Percentiles rank a stretch among this genome's conserved stretches.
Evolutionary conservation across 73 alveolate species (phyloP).

Genomic region (Stentor coeruleus): DNA sequence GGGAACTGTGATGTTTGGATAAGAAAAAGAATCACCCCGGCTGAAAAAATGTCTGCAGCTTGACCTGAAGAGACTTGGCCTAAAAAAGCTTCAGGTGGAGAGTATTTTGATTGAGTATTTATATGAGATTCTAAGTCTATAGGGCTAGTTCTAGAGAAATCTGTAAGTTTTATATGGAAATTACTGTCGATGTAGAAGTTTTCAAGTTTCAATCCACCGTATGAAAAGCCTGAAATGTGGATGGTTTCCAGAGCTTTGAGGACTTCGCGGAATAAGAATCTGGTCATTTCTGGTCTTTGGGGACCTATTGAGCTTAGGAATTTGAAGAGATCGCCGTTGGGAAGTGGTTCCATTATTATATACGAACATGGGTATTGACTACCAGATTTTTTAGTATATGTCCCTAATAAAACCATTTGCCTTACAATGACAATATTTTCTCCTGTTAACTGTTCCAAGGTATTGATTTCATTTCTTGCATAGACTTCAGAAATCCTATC

Average conservation of each 20-base stretch:
- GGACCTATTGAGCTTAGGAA: conserved; percentile 75
- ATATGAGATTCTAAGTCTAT: conserved; percentile 47
- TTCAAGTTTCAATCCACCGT: conserved; percentile 82
- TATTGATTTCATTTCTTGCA: too few relatives aligned
- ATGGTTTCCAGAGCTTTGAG: conserved; percentile 68
- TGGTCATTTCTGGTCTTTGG: conserved; percentile 61
- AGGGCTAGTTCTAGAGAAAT: conserved; percentile 60
- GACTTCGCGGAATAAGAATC: conserved; percentile 71
- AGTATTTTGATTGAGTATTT: conserved; percentile 58
- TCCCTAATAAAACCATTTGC: too few relatives aligned
- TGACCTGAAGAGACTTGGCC: conserved; percentile 36
- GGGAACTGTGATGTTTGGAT: too few relatives aligned
- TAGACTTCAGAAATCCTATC: too few relatives aligned
- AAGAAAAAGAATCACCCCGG: conserved; percentile 51
- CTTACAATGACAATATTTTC: too few relatives aligned
- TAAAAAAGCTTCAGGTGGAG: conserved; percentile 56
- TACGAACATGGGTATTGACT: conserved; percentile 24
- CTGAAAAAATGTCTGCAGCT: conserved; percentile 55
- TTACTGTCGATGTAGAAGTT: conserved; percentile 58
- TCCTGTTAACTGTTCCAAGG: too few relatives aligned
- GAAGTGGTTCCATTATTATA: conserved; percentile 65
- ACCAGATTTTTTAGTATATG: conserved; percentile 43
- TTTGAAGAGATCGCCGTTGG: conserved; percentile 85
- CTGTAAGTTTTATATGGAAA: conserved; percentile 67
- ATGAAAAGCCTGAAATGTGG: conserved; percentile 59